phyloP scores from a whole-genome alignment of 139 green algal genomes.

The Mesotaenium endlicherianum region DNA sequence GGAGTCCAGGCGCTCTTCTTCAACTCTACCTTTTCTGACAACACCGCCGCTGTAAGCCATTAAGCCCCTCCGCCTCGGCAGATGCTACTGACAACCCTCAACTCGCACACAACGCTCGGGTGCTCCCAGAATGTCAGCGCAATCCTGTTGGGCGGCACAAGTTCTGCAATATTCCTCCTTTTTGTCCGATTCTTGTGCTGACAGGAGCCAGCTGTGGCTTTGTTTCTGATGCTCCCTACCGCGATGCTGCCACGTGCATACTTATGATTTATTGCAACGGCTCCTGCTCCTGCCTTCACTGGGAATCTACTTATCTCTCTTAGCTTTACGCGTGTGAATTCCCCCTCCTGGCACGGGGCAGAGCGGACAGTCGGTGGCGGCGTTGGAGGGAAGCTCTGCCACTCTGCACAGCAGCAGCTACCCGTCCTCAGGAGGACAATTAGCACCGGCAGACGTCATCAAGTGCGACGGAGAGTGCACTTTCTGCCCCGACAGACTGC shows the following conservation, averaged over 20 bases:
- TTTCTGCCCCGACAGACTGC: neutral
- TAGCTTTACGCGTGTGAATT: too few relatives aligned
- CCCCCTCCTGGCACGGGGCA: too few relatives aligned
- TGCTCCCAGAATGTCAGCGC: neutral
- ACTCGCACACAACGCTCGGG: too few relatives aligned
- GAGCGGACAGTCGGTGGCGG: neutral
- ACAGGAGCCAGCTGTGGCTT: too few relatives aligned
- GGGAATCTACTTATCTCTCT: too few relatives aligned
- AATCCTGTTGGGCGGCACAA: neutral
- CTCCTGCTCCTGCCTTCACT: neutral
- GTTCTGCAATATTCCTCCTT: neutral
- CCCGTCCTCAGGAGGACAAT: neutral
- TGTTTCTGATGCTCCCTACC: too few relatives aligned
- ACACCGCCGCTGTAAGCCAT: neutral
- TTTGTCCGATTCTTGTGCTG: too few relatives aligned
- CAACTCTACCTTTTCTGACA: neutral
- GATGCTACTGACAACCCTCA: neutral
- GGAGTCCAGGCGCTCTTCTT: neutral
- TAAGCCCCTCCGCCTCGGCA: neutral
- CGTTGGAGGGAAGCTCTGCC: neutral
- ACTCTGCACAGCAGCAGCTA: neutral
- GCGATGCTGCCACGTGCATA: too few relatives aligned
- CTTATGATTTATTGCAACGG: neutral
- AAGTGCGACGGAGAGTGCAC: slow-evolving; percentile 1
- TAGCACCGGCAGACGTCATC: neutral